Conservation (phyloP, 805 yeast species). For the Brettanomyces bruxellensis region DNA sequence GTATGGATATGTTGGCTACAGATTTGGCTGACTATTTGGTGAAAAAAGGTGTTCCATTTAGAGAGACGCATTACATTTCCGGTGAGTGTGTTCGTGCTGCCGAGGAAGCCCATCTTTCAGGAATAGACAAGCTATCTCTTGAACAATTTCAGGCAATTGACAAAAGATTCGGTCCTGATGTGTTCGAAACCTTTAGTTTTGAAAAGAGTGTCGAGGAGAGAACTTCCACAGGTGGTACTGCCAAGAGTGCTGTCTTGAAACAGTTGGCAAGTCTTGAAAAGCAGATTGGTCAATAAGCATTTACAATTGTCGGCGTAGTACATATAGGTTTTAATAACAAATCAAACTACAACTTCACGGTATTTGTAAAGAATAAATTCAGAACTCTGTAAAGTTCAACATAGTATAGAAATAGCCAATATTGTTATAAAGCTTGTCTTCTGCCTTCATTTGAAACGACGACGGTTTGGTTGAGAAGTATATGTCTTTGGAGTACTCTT, state of each 20-base stretch:
- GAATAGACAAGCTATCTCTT: constrained; percentile 76
- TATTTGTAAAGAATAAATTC: too few relatives aligned
- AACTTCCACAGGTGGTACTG: constrained; percentile 95
- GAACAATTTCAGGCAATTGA: constrained; percentile 79
- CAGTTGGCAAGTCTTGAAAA: constrained; percentile 43
- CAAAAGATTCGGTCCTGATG: constrained; percentile 70
- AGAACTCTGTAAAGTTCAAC: too few relatives aligned
- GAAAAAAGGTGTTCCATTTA: constrained; percentile 96
- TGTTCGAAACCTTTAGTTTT: constrained; percentile 78
- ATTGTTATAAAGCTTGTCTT: too few relatives aligned
- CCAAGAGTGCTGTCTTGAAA: constrained; percentile 75
- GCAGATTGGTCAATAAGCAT: neutral
- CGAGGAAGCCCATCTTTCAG: constrained; percentile 66
- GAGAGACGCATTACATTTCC: constrained; percentile 98
- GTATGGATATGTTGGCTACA: constrained; percentile 99
- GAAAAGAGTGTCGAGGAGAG: constrained; percentile 95
- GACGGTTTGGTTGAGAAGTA: too few relatives aligned
- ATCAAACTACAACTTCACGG: too few relatives aligned
- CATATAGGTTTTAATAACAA: neutral
- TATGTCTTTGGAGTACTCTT: too few relatives aligned
- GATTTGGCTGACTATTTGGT: constrained; percentile 97
- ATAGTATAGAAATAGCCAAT: too few relatives aligned
- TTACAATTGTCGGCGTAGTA: too few relatives aligned
- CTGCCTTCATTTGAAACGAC: too few relatives aligned
- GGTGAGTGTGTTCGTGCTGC: constrained; percentile 95